Evolutionary conservation across 2,329 filamentous ascomycete species (phyloP).

Genomic region (Pseudofabraea citricarpa): DNA sequence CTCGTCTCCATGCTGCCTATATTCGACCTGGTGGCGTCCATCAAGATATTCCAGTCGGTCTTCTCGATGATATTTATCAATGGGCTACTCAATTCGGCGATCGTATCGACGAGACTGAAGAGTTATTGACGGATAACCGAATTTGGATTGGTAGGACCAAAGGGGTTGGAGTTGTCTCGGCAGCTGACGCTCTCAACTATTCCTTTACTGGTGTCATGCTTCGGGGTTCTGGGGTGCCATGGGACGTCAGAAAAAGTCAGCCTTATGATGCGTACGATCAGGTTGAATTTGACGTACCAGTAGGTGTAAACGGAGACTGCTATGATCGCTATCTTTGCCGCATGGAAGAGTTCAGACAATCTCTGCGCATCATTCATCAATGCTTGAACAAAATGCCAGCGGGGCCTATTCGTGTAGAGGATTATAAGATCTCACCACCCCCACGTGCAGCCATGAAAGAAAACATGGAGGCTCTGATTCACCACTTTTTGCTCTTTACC

Average conservation of each 20-base stretch:
- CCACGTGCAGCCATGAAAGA: constrained; percentile 99
- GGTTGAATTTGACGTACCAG: constrained; percentile 97
- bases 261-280: constrained; percentile 97
- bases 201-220: constrained; percentile 98
- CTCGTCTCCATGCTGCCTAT: constrained; percentile 94
- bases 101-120: constrained; percentile 97
- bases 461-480: constrained; percentile 99
- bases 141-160: constrained; percentile 96
- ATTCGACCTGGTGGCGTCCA: constrained; percentile 94
- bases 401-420: constrained; percentile 90
- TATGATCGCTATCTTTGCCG: constrained; percentile 98
- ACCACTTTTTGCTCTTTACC: constrained; percentile 98
- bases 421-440: constrained; percentile 96
- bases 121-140: constrained; percentile 97
- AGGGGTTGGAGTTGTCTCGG: constrained; percentile 85
- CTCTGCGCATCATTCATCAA: constrained; percentile 95
- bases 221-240: constrained; percentile 90
- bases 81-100: constrained; percentile 99
- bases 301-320: constrained; percentile 95
- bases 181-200: constrained; percentile 92
- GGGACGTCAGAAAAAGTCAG: constrained; percentile 93
- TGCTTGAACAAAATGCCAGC: constrained; percentile 98
- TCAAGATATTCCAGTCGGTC: constrained; percentile 87
- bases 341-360: constrained; percentile 99
- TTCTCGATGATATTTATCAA: constrained; percentile 98